Evolutionary conservation across 495 filamentous ascomycete genomes (phyloP), one percentile per base, ranked within the genome.

Genomic region (Penicillium silybi): DNA sequence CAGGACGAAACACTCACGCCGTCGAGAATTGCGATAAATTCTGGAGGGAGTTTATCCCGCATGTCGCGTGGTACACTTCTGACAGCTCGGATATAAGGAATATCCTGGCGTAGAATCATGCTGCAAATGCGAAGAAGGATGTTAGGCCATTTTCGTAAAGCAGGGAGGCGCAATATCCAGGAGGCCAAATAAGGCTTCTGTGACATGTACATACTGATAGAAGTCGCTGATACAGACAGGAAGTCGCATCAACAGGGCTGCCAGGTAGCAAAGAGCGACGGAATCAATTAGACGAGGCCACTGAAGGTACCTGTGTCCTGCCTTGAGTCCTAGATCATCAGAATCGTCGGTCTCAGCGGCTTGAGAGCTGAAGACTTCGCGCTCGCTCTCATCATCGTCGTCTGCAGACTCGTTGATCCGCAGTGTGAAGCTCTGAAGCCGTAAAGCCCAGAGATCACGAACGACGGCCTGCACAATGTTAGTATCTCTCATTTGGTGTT

Each of bases 391-490:
- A 13, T 66, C 59, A 20, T 69, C 62, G 15, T 58, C 56, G 22
- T 63, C 69, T 20, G 56, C 62, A n/a, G 56, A 46, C 23, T 60
- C 60, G 41, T 67, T 68, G 34, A 74, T 70, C 46, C 68, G 72
- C 17, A 54, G 51, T 16, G 75, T 59, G 35, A 81, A 73, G 32
- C 65, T 73, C 32, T 79, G 76, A 27, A 89, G 68, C 32, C 83
- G 80, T 5, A 89, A 69, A 32, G 78, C 73, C 86, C 86, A 90
- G n/a, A 90, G 75, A 67, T 88, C 84, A 32, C 74, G 78, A 32
- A 87, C 74, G 7, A 87, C 68, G 27, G 58, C 59, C 83, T 78
- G 25, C 69, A 22, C 20, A 11, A 18, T 46, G 32, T 18, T 27
- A 19, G 26, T 13, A 48, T 27, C 7, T 26, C 19, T 17, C 7